Conservation (phyloP, 148 eudicot genomes). For the Camellia sinensis region DNA sequence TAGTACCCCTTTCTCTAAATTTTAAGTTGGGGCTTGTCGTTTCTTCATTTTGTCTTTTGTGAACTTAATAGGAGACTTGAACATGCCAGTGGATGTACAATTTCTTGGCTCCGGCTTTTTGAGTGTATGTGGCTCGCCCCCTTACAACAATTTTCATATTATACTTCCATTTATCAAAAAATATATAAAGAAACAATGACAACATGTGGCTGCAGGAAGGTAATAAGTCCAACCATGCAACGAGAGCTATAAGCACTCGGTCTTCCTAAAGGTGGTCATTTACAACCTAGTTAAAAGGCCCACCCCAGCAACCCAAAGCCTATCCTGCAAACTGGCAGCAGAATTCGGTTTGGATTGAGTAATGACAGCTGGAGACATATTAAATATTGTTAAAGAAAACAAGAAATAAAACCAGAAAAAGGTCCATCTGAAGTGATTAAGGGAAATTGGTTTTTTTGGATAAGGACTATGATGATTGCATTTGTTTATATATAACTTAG, state of each 20-base stretch:
- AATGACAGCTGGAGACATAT: background rate
- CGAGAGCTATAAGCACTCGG: background rate
- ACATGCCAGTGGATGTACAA: too few species aligned
- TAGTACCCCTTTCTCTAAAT: too few species aligned
- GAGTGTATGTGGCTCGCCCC: too few species aligned
- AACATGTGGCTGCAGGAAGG: background rate
- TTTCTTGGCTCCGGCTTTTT: too few species aligned
- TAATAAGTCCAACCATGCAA: background rate
- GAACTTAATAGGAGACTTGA: too few species aligned
- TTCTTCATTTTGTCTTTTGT: too few species aligned
- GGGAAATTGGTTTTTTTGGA: background rate
- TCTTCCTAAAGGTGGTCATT: background rate
- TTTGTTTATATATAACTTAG: background rate
- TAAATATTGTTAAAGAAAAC: background rate
- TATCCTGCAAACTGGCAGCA: background rate
- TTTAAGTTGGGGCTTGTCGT: too few species aligned
- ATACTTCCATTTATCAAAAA: too few species aligned
- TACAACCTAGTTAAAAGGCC: background rate
- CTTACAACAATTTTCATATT: too few species aligned
- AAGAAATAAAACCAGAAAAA: background rate
- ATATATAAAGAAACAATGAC: background rate
- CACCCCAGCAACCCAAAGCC: background rate
- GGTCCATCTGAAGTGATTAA: background rate
- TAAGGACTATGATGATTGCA: background rate
- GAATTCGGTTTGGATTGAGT: background rate